phyloP scores from a whole-genome alignment of 2,329 filamentous ascomycete species.

The Pseudogymnoascus sp. region DNA sequence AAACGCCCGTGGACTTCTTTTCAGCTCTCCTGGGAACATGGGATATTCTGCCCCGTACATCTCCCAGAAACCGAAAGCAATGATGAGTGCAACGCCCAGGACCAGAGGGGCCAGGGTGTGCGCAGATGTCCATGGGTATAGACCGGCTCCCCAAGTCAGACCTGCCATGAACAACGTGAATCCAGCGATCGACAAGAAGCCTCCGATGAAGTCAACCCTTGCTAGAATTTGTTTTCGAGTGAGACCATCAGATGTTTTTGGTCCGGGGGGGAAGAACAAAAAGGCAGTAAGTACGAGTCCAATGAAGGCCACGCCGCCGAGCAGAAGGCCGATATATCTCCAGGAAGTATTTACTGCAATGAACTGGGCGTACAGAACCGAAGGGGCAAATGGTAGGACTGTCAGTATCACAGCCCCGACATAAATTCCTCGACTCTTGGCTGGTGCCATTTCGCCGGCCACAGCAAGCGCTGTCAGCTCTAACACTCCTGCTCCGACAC shows the following conservation, averaged over 20 bases:
- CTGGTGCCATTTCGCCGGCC: constrained; percentile 61
- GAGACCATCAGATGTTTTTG: constrained; percentile 35
- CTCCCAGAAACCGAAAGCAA: constrained; percentile 47
- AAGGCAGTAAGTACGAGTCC: constrained; percentile 44
- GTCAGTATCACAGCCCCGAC: constrained; percentile 53
- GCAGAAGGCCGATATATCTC: constrained; percentile 48
- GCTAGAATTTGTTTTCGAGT: constrained; percentile 33
- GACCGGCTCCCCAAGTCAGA: constrained; percentile 46
- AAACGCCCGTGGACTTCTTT: constrained; percentile 45
- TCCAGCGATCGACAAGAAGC: constrained; percentile 41
- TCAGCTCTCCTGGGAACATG: constrained; percentile 42
- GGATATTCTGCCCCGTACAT: constrained; percentile 42
- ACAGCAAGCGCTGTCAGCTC: constrained; percentile 62
- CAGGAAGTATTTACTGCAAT: constrained; percentile 34
- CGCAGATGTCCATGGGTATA: constrained; percentile 46
- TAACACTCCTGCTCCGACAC: constrained; percentile 59
- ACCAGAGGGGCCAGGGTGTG: constrained; percentile 49
- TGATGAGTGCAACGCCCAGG: constrained; percentile 40
- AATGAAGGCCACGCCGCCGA: constrained; percentile 44
- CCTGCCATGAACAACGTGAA: constrained; percentile 31
- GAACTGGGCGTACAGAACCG: constrained; percentile 53
- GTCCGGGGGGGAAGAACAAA: constrained; percentile 47
- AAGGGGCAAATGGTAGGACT: constrained; percentile 54
- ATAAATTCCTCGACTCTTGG: constrained; percentile 55
- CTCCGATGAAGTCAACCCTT: constrained; percentile 45